Conservation (phyloP, 768 basidiomycete genomes). For the Hygrophorus pudorinus region DNA sequence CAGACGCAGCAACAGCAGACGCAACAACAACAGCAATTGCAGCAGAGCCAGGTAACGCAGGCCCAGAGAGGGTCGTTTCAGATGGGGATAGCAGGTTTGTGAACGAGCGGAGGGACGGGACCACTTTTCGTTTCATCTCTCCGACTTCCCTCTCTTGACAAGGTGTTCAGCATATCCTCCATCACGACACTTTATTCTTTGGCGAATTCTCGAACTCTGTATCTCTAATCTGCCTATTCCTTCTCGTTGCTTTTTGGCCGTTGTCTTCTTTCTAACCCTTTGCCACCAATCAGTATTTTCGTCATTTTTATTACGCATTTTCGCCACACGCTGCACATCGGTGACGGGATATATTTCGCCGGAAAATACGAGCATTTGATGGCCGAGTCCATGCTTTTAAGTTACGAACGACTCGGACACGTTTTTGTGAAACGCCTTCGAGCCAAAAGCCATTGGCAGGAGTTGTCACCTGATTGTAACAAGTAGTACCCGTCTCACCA, state of each 20-base stretch:
- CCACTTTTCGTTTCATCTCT: slow-evolving; percentile 11
- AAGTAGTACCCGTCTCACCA: too few relatives aligned
- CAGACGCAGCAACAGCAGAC: slow-evolving; percentile 14
- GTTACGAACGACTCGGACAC: too few relatives aligned
- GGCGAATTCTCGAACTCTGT: slow-evolving; percentile 9
- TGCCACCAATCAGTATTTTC: background rate
- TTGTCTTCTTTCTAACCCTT: background rate
- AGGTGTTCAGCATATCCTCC: slow-evolving; percentile 3
- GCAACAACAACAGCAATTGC: slow-evolving; percentile 19
- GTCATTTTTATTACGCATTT: too few relatives aligned
- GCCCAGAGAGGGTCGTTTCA: slow-evolving; percentile 36
- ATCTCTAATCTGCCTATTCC: slow-evolving; percentile 11
- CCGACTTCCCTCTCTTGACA: slow-evolving; percentile 6
- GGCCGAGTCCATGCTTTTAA: too few relatives aligned
- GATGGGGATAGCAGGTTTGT: slow-evolving; percentile 43
- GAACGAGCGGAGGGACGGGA: slow-evolving; percentile 13
- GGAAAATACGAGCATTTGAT: too few relatives aligned
- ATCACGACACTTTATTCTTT: slow-evolving; percentile 3
- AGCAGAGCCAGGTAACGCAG: slow-evolving; percentile 19
- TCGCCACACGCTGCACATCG: too few relatives aligned
- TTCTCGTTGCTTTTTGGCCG: slow-evolving; percentile 3
- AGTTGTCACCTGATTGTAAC: too few relatives aligned
- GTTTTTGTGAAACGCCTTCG: too few relatives aligned
- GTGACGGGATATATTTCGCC: too few relatives aligned
- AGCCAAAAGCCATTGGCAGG: too few relatives aligned